Conservation (phyloP, 2,329 filamentous ascomycete genomes). For the Fusarium denticulatum region DNA sequence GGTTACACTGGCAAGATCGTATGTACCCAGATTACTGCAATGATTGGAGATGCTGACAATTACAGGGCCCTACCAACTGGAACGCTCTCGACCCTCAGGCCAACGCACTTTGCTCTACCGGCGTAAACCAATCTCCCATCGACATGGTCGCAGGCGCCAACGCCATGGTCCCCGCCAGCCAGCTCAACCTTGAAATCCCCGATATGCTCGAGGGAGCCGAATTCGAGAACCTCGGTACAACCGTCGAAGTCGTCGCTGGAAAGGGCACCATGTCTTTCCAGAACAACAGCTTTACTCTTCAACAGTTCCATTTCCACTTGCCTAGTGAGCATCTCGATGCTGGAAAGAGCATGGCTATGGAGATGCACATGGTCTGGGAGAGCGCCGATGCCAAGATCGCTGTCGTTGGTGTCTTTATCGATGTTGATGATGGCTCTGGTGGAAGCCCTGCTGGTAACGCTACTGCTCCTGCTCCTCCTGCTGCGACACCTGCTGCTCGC, state of each 20-base stretch:
- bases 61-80: conserved; percentile 63
- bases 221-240: conserved; percentile 63
- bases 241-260: conserved; percentile 58
- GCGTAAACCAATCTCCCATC: conserved; percentile 65
- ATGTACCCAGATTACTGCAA: background rate
- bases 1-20: conserved; percentile 41
- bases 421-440: conserved; percentile 31
- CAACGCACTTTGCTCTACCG: conserved; percentile 59
- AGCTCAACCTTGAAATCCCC: conserved; percentile 50
- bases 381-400: conserved; percentile 38
- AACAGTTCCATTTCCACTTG: conserved; percentile 70
- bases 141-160: conserved; percentile 53
- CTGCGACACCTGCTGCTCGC: background rate
- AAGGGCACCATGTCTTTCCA: conserved; percentile 52
- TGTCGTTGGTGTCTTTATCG: conserved; percentile 44
- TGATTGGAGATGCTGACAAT: background rate
- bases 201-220: conserved; percentile 49
- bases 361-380: conserved; percentile 48
- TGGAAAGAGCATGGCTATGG: conserved; percentile 46
- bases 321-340: conserved; percentile 67
- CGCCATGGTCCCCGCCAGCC: conserved; percentile 43
- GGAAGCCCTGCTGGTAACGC: conserved; percentile 7
- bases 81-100: conserved; percentile 51
- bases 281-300: conserved; percentile 54
- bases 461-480: background rate